Evolutionary conservation across 495 filamentous ascomycete species (phyloP).

Genomic region (Lasiosphaeriaceae sp.): DNA sequence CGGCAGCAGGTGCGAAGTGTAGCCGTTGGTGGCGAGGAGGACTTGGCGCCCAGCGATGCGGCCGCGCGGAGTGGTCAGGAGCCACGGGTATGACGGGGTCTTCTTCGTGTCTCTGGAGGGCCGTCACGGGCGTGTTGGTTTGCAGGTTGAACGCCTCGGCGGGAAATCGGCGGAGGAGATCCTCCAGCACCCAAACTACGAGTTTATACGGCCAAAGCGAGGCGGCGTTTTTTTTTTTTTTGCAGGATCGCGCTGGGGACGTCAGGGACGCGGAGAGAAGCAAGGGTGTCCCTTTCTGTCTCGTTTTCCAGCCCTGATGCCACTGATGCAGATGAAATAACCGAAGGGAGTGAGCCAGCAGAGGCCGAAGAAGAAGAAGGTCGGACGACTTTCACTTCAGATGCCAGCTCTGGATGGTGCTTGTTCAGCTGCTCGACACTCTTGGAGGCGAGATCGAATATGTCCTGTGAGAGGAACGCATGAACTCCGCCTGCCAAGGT

Average conservation of each 20-base stretch:
- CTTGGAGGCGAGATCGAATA: slow-evolving; percentile 43
- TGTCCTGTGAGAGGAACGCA: slow-evolving; percentile 45
- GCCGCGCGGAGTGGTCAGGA: slow-evolving; percentile 61
- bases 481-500: slow-evolving; percentile 35
- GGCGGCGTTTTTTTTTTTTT: slow-evolving; percentile 41
- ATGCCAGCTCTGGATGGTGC: slow-evolving; percentile 49
- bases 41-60: slow-evolving; percentile 54
- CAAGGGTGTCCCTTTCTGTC: slow-evolving; percentile 17
- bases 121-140: slow-evolving; percentile 64
- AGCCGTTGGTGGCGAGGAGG: slow-evolving; percentile 75
- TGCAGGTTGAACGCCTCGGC: slow-evolving; percentile 59
- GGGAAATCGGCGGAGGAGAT: slow-evolving; percentile 37
- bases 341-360: no score
- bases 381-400: slow-evolving; percentile 27
- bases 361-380: slow-evolving; percentile 21
- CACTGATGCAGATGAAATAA: no score
- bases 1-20: slow-evolving; percentile 70
- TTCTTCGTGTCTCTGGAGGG: slow-evolving; percentile 24
- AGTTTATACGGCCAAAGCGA: slow-evolving; percentile 78
- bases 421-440: slow-evolving; percentile 39
- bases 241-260: slow-evolving; percentile 45
- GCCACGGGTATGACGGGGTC: slow-evolving; percentile 32
- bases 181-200: slow-evolving; percentile 60
- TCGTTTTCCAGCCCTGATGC: background rate
- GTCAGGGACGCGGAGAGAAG: slow-evolving; percentile 33